phyloP scores from a whole-genome alignment of 2,329 filamentous ascomycete genomes.

The Curvularia sp. region DNA sequence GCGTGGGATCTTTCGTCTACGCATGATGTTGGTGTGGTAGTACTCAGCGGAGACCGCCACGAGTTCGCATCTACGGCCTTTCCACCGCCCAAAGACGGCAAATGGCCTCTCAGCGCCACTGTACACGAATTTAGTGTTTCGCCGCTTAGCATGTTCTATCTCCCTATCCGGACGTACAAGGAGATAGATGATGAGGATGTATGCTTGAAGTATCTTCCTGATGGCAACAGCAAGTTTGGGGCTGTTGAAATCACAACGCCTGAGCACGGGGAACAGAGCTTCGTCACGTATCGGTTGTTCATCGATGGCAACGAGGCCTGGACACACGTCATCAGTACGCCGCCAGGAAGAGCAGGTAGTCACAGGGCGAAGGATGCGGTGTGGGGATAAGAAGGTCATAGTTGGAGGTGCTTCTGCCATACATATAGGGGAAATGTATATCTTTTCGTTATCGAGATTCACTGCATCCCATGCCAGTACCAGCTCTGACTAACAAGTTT shows the following conservation, averaged over 20 bases:
- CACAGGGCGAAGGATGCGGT: conserved; percentile 56
- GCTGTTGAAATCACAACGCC: conserved; percentile 78
- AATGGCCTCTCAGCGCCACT: conserved; percentile 57
- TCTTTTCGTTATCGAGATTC: background rate
- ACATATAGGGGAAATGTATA: background rate
- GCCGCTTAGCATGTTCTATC: conserved; percentile 91
- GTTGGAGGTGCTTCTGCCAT: background rate
- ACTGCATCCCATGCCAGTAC: too few species aligned
- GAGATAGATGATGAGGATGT: conserved; percentile 85
- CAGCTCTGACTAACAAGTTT: too few species aligned
- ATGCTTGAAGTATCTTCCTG: conserved; percentile 82
- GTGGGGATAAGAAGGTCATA: conserved; percentile 46
- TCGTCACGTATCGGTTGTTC: conserved; percentile 81
- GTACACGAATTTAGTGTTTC: conserved; percentile 93
- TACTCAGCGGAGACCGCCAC: conserved; percentile 92
- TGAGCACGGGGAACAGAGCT: conserved; percentile 69
- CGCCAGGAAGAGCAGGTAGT: conserved; percentile 50
- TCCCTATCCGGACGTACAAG: conserved; percentile 81
- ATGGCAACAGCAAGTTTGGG: conserved; percentile 89
- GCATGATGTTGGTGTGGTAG: conserved; percentile 76
- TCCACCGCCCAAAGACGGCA: conserved; percentile 66
- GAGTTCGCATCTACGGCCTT: conserved; percentile 91
- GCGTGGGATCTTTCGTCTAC: conserved; percentile 86
- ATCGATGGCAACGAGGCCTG: conserved; percentile 82
- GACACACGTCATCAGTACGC: conserved; percentile 63